phyloP scores from a whole-genome alignment of 2,329 filamentous ascomycete genomes.

The Fusarium temperatum region DNA sequence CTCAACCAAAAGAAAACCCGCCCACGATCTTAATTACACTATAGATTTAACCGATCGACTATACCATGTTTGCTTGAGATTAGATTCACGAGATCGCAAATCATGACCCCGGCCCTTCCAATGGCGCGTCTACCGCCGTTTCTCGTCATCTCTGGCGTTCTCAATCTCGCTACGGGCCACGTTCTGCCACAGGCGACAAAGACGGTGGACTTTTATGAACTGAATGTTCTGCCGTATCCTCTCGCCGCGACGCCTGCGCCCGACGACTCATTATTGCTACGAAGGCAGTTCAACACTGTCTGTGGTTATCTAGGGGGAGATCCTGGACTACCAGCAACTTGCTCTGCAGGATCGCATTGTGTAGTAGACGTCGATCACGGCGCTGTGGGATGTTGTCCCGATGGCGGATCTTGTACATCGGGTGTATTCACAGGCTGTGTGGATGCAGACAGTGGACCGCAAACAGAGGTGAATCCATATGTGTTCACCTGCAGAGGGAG shows the following conservation, averaged over 20 bases:
- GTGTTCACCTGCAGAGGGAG: conserved; percentile 63
- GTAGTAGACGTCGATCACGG: conserved; percentile 60
- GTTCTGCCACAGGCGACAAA: conserved; percentile 54
- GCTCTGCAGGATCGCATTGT: conserved; percentile 66
- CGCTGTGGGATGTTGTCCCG: conserved; percentile 66
- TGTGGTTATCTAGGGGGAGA: conserved; percentile 67
- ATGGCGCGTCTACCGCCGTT: conserved; percentile 50
- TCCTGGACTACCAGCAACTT: conserved; percentile 63
- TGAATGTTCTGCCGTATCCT: conserved; percentile 54
- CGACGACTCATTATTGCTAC: conserved; percentile 45
- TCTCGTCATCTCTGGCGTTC: conserved; percentile 48
- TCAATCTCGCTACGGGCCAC: conserved; percentile 48
- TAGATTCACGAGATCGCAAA: conserved; percentile 30
- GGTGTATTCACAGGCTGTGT: conserved; percentile 68
- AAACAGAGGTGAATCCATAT: conserved; percentile 64
- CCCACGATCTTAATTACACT: conserved; percentile 5
- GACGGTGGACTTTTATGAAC: conserved; percentile 48
- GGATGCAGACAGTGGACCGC: conserved; percentile 59
- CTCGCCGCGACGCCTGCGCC: conserved; percentile 53
- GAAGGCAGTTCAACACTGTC: conserved; percentile 61
- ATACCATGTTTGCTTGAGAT: conserved; percentile 39
- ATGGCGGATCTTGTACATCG: conserved; percentile 59
- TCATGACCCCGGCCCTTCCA: conserved; percentile 42
- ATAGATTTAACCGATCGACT: conserved; percentile 3
- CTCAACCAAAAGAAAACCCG: background rate